These are phyloP conservation scores for Clonostachys rosea DNA, from an alignment of 2,329 filamentous ascomycete species.

Conservation along the genomic window DNA sequence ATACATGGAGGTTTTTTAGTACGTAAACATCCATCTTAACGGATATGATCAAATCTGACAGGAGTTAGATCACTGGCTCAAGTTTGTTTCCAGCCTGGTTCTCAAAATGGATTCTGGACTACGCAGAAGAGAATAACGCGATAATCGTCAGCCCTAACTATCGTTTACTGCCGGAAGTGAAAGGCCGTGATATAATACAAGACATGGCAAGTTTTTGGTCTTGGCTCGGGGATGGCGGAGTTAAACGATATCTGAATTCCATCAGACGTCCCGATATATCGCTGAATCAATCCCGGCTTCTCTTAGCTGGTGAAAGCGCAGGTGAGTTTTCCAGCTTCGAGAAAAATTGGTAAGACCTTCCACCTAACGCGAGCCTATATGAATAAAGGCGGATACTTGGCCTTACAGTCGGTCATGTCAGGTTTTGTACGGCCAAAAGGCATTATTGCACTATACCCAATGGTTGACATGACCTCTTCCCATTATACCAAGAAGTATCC, in stretches of 20 bases:
- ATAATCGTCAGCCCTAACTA: background rate
- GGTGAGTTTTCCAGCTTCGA: background rate
- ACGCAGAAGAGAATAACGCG: background rate
- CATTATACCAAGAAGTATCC: background rate
- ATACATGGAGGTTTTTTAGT: background rate
- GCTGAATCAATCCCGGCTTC: background rate
- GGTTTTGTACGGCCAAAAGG: background rate
- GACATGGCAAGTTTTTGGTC: background rate
- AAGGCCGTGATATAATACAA: background rate
- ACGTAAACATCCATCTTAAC: background rate
- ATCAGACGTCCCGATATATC: background rate
- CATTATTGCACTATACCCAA: background rate
- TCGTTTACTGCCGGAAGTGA: background rate
- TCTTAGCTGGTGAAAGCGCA: background rate
- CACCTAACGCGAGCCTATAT: too few relatives aligned
- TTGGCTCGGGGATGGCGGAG: background rate
- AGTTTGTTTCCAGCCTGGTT: background rate
- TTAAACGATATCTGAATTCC: background rate
- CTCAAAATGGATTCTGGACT: background rate
- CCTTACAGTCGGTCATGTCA: background rate
- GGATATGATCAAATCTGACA: background rate
- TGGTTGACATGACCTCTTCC: background rate
- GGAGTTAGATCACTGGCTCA: background rate
- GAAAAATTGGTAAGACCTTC: too few relatives aligned
- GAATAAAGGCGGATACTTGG: background rate